Base-by-base conservation (phyloP, 305 asterid genomes). In the Fraxinus floribunda region DNA sequence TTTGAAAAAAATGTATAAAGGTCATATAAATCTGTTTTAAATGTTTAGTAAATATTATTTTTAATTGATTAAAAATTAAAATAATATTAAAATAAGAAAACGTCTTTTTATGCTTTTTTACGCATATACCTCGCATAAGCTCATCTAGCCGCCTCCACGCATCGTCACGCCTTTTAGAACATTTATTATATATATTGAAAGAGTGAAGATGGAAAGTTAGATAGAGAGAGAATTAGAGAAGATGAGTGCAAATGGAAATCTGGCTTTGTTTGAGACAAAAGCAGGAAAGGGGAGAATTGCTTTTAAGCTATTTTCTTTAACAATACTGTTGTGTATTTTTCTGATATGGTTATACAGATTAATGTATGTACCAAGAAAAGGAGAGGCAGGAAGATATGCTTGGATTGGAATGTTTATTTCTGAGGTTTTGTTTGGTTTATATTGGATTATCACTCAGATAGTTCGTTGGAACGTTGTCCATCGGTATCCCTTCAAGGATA, bases 401-500 rank as follows among this genome's bases (percentile, higher is more conserved):
- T 88, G 89, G 95, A 78, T 88, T 5, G 86, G 79, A 1, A 85
- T 91, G 89, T 83, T 87, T 10, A n/a, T 82, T 0, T 83, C 95
- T 0, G 97, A 92, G 84, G 0, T 86, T 3, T 29, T 83, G 20
- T 87, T 93, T 26, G 89, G 90, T n/a, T 29, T 91, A 3, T 91
- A 90, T 80, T 93, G 97, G 96, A 80, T 92, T 24, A 9, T 90
- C 38, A 80, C 91, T 46, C 97, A 88, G 44, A 55, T 92, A n/a
- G 84, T 75, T 81, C 93, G 97, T 1, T 90, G 92, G 88, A 73
- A 79, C 39, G 86, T 86, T 71, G 87, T 88, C 35, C 77, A 70
- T 79, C 88, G 87, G 18, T 38, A 68, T 66, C 89, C 97, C 18
- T 88, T 91, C 85, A 89, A 74, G 36, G 62, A 90, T 24, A 80